Evolutionary conservation across 495 filamentous ascomycete species (phyloP).

Genomic region (Tuber melanosporum): DNA sequence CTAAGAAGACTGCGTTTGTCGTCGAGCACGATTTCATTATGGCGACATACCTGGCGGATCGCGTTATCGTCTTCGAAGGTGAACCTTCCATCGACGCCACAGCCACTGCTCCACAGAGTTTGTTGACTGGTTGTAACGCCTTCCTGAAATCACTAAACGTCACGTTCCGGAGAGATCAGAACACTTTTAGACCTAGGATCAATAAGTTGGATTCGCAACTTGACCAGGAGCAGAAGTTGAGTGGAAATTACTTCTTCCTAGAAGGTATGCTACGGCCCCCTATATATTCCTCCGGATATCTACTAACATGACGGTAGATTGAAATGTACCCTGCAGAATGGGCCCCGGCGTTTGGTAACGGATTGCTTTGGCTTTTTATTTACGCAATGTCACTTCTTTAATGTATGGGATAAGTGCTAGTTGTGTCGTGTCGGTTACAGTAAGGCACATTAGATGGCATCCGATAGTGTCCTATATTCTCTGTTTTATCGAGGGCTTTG

Average conservation of each 20-base stretch:
- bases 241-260: slow-evolving; percentile 94
- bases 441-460: neutral
- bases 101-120: slow-evolving; percentile 81
- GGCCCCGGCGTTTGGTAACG: neutral
- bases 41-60: slow-evolving; percentile 86
- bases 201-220: slow-evolving; percentile 94
- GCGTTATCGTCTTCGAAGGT: slow-evolving; percentile 97
- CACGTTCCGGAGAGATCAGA: slow-evolving; percentile 95
- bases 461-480: neutral
- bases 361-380: neutral
- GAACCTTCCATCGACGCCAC: slow-evolving; percentile 78
- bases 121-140: slow-evolving; percentile 92
- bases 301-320: neutral
- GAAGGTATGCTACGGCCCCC: slow-evolving; percentile 57
- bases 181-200: slow-evolving; percentile 91
- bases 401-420: neutral
- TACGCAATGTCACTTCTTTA: neutral
- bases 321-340: neutral
- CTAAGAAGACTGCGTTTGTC: slow-evolving; percentile 98
- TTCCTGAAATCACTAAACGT: slow-evolving; percentile 95
- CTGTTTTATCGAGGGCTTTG: neutral
- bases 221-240: slow-evolving; percentile 93
- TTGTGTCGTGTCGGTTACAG: neutral
- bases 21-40: slow-evolving; percentile 99
- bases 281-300: neutral